phyloP scores from a whole-genome alignment of 371 early-diverging fungal genomes.

The Mortierella sp. region DNA sequence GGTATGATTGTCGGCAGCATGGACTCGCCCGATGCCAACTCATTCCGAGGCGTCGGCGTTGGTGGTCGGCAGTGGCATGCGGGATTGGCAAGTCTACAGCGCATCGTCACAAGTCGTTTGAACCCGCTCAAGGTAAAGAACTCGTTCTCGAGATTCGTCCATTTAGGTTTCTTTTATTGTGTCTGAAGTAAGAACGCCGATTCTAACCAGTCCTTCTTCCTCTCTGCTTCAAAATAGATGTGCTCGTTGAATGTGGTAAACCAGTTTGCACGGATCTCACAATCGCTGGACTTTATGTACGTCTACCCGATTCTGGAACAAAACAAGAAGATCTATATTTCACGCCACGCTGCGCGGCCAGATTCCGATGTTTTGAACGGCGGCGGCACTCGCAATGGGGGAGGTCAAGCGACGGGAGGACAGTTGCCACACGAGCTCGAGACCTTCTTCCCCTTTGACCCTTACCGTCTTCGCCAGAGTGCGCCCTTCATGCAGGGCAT shows the following conservation, averaged over 20 bases:
- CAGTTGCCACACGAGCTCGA: conserved; percentile 71
- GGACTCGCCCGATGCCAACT: conserved; percentile 18
- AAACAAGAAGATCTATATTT: conserved; percentile 67
- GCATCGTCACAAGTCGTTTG: conserved; percentile 85
- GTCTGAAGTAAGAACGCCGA: background rate
- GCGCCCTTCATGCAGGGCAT: conserved; percentile 70
- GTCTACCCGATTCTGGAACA: conserved; percentile 83
- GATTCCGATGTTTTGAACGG: conserved; percentile 7
- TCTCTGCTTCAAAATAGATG: conserved; percentile 57
- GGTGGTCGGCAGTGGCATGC: conserved; percentile 62
- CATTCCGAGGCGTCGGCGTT: conserved; percentile 7
- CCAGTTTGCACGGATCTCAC: conserved; percentile 88
- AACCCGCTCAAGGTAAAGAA: conserved; percentile 80
- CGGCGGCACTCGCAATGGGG: conserved; percentile 21
- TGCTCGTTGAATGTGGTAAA: conserved; percentile 84
- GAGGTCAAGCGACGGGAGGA: conserved; percentile 5
- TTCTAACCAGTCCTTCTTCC: background rate
- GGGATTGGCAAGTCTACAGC: conserved; percentile 76
- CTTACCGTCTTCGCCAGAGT: conserved; percentile 82
- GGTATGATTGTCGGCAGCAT: conserved; percentile 57
- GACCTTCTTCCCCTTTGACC: conserved; percentile 96
- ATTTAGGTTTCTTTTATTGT: background rate
- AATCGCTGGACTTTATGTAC: conserved; percentile 87
- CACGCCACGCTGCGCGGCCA: conserved; percentile 25
- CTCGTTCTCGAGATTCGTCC: background rate